Base-by-base conservation (phyloP, 1,284 basidiomycete genomes). In the Marasmius fiardii region DNA sequence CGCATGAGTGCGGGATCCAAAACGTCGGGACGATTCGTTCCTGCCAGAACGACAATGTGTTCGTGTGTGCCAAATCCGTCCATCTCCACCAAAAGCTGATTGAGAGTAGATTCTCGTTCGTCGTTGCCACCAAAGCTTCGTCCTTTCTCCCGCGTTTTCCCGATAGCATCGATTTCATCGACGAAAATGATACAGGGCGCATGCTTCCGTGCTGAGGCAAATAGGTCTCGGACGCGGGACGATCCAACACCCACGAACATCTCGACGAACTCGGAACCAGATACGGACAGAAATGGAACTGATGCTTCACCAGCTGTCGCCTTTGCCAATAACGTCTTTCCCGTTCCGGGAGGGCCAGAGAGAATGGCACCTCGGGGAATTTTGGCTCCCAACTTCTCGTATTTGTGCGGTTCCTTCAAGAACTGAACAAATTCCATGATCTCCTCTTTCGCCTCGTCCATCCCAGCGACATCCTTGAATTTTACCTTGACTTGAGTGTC, bases 361-460 rank as follows among this genome's bases (percentile, higher is more conserved):
- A 99, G 80, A 71, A 99, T 97, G 47, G 97, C 97, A 59, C 96
- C 97, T 52, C 96, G 92, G 55, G 97, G 97, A 61, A 99, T 99
- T 79, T 98, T 99, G 60, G 96, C 97, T 60, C 97, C 96, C 37
- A 99, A 84, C 67, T 89, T 92, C 75, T 98, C 93, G 74, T 98
- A 99, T 71, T 91, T 91, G 45, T 85, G 76, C 6, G 96, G 96
- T 63, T 98, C 92, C 78, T 98, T 98, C 68, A 99, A 81, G 79
- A 99, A 99, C 66, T 95, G 96, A 70, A 99, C 97, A 68, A 99
- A 99, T 72, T 99, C 96, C 93, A 98, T 98, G 65, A 99, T 97
- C 77, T 99, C 96, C 77, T 96, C 92, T 79, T 99, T 99, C 54
- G 95, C 96, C 74, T 99, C 96, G 75, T 99, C 96, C 95, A 98